Conservation (phyloP, 2,329 filamentous ascomycete species). For the Colletotrichum chlorophyti region DNA sequence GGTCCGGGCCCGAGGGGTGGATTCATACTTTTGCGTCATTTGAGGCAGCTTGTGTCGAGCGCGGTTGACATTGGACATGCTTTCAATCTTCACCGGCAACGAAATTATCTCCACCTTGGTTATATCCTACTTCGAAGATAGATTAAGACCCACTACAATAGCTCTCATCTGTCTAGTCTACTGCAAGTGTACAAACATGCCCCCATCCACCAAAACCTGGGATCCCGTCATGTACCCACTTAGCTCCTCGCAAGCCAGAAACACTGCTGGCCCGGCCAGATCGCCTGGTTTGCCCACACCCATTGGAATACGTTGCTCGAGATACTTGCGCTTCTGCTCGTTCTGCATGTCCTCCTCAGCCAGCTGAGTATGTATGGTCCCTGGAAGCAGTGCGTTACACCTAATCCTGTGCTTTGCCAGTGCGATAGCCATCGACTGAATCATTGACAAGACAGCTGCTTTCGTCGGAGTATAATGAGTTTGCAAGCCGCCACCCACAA, state of each 20-base stretch:
- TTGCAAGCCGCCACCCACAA: conserved; percentile 71
- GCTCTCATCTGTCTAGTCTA: too few relatives aligned
- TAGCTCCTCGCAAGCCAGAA: conserved; percentile 70
- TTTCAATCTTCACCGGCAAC: too few relatives aligned
- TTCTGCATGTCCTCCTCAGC: conserved; percentile 72
- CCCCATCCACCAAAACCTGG: conserved; percentile 76
- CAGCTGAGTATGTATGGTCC: conserved; percentile 73
- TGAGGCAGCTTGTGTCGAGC: too few relatives aligned
- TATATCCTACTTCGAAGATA: too few relatives aligned
- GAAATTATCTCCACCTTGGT: too few relatives aligned
- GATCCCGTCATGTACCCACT: conserved; percentile 72
- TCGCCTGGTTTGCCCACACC: conserved; percentile 67
- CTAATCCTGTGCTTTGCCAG: conserved; percentile 70
- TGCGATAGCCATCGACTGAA: conserved; percentile 72
- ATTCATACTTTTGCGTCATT: too few relatives aligned
- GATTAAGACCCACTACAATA: too few relatives aligned
- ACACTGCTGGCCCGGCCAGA: conserved; percentile 75
- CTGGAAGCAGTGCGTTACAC: conserved; percentile 74
- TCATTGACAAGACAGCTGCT: conserved; percentile 71
- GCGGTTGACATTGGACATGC: too few relatives aligned
- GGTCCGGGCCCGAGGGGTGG: too few relatives aligned
- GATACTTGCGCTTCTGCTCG: conserved; percentile 68
- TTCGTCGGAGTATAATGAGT: conserved; percentile 78
- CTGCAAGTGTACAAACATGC: conserved; percentile 76
- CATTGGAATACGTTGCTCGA: conserved; percentile 72